Percentiles rank a stretch among this genome's conserved stretches.
Evolutionary conservation across 345 rosid genomes (phyloP).

Genomic region (Syzygium oleosum): DNA sequence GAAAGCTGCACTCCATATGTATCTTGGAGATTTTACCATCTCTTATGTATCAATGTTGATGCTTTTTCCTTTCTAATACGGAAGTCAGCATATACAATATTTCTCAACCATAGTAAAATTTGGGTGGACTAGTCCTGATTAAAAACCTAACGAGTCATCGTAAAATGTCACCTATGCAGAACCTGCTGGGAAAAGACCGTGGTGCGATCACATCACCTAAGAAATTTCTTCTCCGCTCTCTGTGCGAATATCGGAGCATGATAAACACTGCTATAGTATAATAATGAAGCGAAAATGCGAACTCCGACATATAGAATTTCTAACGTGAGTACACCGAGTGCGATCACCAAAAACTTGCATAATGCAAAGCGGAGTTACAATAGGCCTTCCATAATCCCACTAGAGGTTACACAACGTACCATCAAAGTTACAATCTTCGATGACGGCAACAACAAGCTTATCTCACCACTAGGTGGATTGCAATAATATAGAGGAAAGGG

Average conservation of each 20-base stretch:
- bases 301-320: background rate
- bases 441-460: background rate
- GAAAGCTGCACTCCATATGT: no score
- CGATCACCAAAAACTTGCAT: background rate
- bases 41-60: background rate
- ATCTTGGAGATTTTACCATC: background rate
- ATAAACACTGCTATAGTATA: background rate
- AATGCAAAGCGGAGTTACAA: background rate
- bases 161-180: background rate
- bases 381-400: background rate
- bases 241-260: background rate
- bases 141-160: background rate
- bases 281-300: background rate
- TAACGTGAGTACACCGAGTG: background rate
- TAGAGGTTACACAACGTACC: background rate
- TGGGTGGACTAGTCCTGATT: background rate
- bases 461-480: background rate
- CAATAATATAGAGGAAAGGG: background rate
- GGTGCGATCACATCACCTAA: background rate
- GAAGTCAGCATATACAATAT: background rate
- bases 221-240: background rate
- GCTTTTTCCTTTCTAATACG: background rate
- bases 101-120: background rate
- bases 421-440: background rate
- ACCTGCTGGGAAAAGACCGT: background rate